Conservation (phyloP, 176 grass and related monocot genomes). For the Triticum monococcum region DNA sequence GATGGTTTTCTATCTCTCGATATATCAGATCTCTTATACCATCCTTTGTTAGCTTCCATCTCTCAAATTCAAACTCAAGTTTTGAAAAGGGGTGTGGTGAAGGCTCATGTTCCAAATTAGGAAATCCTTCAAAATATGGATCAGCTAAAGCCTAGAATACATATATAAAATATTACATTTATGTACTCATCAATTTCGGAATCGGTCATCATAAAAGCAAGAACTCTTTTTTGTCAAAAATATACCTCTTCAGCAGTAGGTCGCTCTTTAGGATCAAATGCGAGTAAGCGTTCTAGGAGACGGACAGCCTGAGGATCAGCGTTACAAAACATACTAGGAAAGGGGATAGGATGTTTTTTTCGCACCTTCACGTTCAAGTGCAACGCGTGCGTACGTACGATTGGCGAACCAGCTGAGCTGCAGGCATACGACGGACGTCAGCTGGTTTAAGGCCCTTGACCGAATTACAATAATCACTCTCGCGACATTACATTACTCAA, state of each 20-base stretch:
- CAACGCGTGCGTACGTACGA: no score
- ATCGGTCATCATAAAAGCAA: slow-evolving; percentile 28
- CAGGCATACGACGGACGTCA: no score
- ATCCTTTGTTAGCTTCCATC: slow-evolving; percentile 79
- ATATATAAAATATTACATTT: slow-evolving; percentile 20
- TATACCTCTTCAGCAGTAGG: slow-evolving; percentile 85
- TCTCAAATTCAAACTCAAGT: slow-evolving; percentile 90
- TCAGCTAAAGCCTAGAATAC: slow-evolving; percentile 76
- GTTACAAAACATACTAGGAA: slow-evolving; percentile 59
- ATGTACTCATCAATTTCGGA: not conserved
- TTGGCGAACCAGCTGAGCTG: no score
- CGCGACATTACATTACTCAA: no score
- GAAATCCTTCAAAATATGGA: slow-evolving; percentile 80
- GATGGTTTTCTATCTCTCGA: slow-evolving; percentile 61
- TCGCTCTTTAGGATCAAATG: slow-evolving; percentile 92
- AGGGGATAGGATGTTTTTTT: slow-evolving; percentile 33
- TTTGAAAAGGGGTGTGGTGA: slow-evolving; percentile 70
- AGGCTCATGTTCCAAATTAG: slow-evolving; percentile 66
- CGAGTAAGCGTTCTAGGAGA: slow-evolving; percentile 78
- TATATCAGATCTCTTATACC: slow-evolving; percentile 84
- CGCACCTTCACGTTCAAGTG: no score
- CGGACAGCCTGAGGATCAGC: slow-evolving; percentile 70
- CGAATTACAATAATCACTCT: no score
- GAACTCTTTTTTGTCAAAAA: not conserved
- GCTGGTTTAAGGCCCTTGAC: no score